Evolutionary conservation across 805 yeast genomes (phyloP).

Genomic region (Candida maesae): DNA sequence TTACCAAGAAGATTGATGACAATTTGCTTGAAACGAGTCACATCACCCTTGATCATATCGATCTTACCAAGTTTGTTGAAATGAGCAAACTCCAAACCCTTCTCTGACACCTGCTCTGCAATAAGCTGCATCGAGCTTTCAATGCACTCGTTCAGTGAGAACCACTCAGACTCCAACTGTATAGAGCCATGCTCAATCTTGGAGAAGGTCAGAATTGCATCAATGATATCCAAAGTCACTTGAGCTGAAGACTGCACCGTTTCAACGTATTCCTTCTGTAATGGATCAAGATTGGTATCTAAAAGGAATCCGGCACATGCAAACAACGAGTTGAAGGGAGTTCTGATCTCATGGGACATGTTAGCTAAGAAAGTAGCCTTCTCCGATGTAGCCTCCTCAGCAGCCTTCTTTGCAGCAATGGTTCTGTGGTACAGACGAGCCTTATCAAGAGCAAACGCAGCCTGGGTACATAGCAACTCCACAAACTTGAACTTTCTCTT

Average conservation of each 20-base stretch:
- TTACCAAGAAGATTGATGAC: constrained; percentile 80
- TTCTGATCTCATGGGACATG: constrained; percentile 82
- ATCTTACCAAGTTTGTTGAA: constrained; percentile 78
- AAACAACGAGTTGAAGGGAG: constrained; percentile 88
- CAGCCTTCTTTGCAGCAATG: constrained; percentile 78
- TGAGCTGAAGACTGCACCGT: constrained; percentile 87
- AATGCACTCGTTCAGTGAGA: constrained; percentile 77
- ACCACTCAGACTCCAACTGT: constrained; percentile 81
- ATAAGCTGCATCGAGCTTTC: constrained; percentile 83
- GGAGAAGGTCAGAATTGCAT: constrained; percentile 83
- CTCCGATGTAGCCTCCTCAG: constrained; percentile 82
- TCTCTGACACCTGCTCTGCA: constrained; percentile 83
- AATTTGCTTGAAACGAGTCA: constrained; percentile 79
- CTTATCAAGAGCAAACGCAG: constrained; percentile 48
- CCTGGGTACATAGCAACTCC: constrained; percentile 45
- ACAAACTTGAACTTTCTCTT: constrained; percentile 37
- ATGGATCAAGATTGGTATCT: constrained; percentile 81
- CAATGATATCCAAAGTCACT: constrained; percentile 77
- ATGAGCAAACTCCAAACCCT: constrained; percentile 70
- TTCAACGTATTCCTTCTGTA: constrained; percentile 83
- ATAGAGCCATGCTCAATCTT: constrained; percentile 88
- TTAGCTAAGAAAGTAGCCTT: constrained; percentile 85
- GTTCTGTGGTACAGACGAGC: constrained; percentile 44
- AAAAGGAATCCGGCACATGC: constrained; percentile 87
- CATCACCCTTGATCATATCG: constrained; percentile 77